Base-by-base conservation (phyloP, 345 rosid genomes). In the Hibiscus tridactylites region DNA sequence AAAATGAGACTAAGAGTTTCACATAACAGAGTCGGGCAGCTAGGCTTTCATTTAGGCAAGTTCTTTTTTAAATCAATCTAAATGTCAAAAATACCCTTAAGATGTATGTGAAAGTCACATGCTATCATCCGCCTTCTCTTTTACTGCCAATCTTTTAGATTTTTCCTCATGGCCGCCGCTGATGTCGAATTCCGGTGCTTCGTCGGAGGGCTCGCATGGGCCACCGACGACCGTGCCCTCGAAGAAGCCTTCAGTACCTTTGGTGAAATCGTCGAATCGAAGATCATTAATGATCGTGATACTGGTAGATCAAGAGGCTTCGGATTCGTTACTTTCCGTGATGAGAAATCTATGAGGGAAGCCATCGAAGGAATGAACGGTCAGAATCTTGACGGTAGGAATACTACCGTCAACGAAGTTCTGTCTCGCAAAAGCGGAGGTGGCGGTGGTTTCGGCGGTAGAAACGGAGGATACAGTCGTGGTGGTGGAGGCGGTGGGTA, bases 141-240 rank as follows among this genome's bases (percentile, higher is more conserved):
- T 12, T 11, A 0, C 4, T 6, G 29, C n/a, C 16, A 56, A 35
- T 2, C n/a, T 26, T 16, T 53, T 53, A 0, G 6, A 4, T 24
- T 59, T 64, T 44, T 11, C n/a, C 13, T 0, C 10, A 68, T 70
- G 97, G 90, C 92, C 5, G 71, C 98, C 0, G 84, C 86, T 0
- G 97, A 94, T 37, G 62, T 79, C 11, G 98, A 94, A 83, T 94
- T 0, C 73, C 62, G 96, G 47, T 94, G 98, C 84, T 94, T 94
- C 73, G 96, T 91, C 39, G 98, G 97, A 46, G 97, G 98, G 78
- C 91, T 94, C 0, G 98, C 97, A 0, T 94, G 97, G 97, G 95
- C 93, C 80, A 94, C 97, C 50, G 86, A 80, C 59, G 98, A 94
- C 74, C 71, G 28, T 39, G 72, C 85, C 21, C 88, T 94, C 0